Conservation (phyloP, 768 basidiomycete species). For the Boletus reticuloceps region DNA sequence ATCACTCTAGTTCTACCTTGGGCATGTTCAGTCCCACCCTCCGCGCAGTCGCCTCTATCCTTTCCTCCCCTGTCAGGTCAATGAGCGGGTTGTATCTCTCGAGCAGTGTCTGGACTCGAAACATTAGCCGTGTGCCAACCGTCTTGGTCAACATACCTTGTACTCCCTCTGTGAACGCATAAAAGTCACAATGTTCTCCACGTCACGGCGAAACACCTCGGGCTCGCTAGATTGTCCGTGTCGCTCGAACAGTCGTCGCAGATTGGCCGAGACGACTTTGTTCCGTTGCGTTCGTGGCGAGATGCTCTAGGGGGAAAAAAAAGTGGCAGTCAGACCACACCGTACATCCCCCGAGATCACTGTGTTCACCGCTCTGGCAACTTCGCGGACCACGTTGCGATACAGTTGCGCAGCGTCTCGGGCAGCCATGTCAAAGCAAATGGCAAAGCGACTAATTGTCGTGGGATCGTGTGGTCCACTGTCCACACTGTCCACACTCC, state of each 20-base stretch:
- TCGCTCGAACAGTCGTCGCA: constrained; percentile 55
- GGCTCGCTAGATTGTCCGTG: constrained; percentile 18
- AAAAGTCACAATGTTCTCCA: constrained; percentile 64
- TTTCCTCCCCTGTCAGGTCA: constrained; percentile 76
- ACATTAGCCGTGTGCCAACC: background rate
- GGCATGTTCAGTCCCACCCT: constrained; percentile 90
- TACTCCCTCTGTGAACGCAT: constrained; percentile 71
- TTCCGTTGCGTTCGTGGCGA: constrained; percentile 37
- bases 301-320: constrained; percentile 34
- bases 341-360: background rate
- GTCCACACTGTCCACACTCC: constrained; percentile 1
- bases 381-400: constrained; percentile 30
- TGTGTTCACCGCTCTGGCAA: constrained; percentile 25
- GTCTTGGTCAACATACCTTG: constrained; percentile 47
- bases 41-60: constrained; percentile 79
- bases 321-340: background rate
- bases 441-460: constrained; percentile 11
- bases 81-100: constrained; percentile 86
- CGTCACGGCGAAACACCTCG: constrained; percentile 40
- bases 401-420: constrained; percentile 21
- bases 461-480: constrained; percentile 15
- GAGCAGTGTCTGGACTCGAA: constrained; percentile 55
- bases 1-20: constrained; percentile 4
- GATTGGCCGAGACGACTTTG: constrained; percentile 43
- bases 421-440: constrained; percentile 25